A percentile compares a stretch with the other conserved stretches of the same genome.
Conservation (phyloP, 306 rosid species). For the Ammopiptanthus mongolicus region DNA sequence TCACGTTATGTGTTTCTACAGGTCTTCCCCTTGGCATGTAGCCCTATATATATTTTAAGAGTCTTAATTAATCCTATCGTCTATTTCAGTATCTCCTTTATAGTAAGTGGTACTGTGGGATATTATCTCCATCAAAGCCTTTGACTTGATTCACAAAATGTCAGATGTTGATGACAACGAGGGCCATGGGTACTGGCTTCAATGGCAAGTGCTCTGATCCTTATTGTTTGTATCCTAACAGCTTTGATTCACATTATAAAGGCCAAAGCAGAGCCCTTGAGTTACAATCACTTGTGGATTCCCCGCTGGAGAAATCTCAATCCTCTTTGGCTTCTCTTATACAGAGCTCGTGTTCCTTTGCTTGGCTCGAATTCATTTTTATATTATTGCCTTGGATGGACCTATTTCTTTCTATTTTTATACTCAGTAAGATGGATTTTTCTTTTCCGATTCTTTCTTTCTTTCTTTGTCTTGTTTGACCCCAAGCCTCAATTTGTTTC, state of each 20-base stretch:
- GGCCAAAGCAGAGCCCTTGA: constrained; percentile 26
- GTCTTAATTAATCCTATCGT: not conserved
- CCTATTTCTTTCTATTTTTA: constrained; percentile 30
- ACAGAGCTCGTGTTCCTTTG: constrained; percentile 29
- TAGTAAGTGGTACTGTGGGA: too few species aligned
- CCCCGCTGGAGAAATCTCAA: constrained; percentile 35
- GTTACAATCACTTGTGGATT: constrained; percentile 24
- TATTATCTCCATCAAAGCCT: not conserved
- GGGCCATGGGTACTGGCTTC: constrained; percentile 23
- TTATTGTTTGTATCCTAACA: not conserved
- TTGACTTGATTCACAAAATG: constrained; percentile 8
- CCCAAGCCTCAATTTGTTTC: not conserved
- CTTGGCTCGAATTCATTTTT: constrained; percentile 23
- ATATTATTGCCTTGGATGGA: constrained; percentile 20
- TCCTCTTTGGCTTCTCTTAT: constrained; percentile 28
- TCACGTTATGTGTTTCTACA: not conserved
- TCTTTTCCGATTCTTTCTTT: not conserved
- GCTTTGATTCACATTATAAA: constrained; percentile 12
- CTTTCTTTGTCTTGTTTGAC: not conserved
- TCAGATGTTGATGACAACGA: not conserved
- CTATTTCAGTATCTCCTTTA: not conserved
- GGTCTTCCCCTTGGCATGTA: not conserved
- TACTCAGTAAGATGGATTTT: constrained; percentile 28
- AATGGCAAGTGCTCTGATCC: constrained; percentile 30
- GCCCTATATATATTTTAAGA: not conserved